Conservation (phyloP, 352 stramenopile species). For the Globisporangium iwayamae region DNA sequence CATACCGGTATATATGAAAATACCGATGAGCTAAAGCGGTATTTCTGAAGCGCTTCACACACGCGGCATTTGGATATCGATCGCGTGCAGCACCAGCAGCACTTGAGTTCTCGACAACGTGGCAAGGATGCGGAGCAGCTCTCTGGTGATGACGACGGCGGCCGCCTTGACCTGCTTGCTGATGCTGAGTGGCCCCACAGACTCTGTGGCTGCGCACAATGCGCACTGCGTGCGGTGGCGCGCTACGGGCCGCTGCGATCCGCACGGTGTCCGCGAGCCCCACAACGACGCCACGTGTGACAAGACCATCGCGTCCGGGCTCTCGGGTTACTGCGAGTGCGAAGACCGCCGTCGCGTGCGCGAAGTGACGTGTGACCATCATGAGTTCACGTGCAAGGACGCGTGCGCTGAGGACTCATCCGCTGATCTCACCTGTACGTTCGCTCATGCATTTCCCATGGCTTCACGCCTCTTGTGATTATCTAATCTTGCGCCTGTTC, state of each 20-base stretch:
- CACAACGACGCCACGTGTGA: conserved; percentile 60
- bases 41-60: background rate
- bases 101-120: background rate
- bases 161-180: background rate
- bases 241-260: conserved; percentile 63
- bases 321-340: conserved; percentile 80
- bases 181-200: background rate
- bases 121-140: conserved; percentile 1
- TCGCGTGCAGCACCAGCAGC: background rate
- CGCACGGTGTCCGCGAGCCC: conserved; percentile 60
- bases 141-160: background rate
- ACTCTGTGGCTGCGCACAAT: background rate
- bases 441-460: background rate
- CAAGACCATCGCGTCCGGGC: conserved; percentile 36
- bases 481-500: background rate
- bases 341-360: conserved; percentile 71
- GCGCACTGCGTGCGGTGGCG: conserved; percentile 67
- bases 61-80: conserved; percentile 15
- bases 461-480: background rate
- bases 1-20: too few species aligned
- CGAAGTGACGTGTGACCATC: conserved; percentile 73
- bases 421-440: conserved; percentile 67
- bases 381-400: conserved; percentile 72
- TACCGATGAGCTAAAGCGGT: background rate
- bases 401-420: conserved; percentile 69